Percentiles rank a stretch among this genome's conserved stretches.
Evolutionary conservation across 371 early-diverging fungal genomes (phyloP).

Genomic region (Fennellomyces sp.): DNA sequence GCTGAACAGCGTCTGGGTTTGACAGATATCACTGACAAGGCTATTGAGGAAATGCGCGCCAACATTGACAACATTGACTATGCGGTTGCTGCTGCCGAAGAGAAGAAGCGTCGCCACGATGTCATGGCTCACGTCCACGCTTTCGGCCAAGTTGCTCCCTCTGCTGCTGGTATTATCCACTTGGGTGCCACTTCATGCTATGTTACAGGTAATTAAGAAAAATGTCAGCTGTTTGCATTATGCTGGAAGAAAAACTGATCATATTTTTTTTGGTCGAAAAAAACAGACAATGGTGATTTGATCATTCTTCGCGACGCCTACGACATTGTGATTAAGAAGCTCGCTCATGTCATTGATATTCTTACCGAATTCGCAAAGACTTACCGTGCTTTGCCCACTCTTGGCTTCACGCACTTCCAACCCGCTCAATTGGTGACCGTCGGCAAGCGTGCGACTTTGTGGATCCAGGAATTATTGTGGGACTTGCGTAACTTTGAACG

Average conservation of each 20-base stretch:
- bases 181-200: conserved; percentile 98
- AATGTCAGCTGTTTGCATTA: background rate
- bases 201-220: conserved; percentile 68
- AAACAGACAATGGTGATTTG: conserved; percentile 90
- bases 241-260: conserved; percentile 1
- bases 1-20: conserved; percentile 82
- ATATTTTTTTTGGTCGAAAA: background rate
- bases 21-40: conserved; percentile 68
- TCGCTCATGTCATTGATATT: conserved; percentile 80
- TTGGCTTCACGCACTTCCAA: conserved; percentile 98
- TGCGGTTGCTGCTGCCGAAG: conserved; percentile 87
- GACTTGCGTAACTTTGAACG: conserved; percentile 94
- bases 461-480: conserved; percentile 95
- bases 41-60: conserved; percentile 88
- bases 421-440: conserved; percentile 98
- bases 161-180: conserved; percentile 95
- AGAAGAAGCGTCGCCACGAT: conserved; percentile 94
- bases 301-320: conserved; percentile 94
- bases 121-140: conserved; percentile 99
- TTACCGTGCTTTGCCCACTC: conserved; percentile 88
- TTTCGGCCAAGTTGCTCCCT: conserved; percentile 90
- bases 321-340: conserved; percentile 89
- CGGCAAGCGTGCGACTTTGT: conserved; percentile 96
- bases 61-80: conserved; percentile 92
- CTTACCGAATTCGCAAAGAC: conserved; percentile 79